Conservation (phyloP, 2,329 filamentous ascomycete genomes). For the Pestalotiopsis sp. region DNA sequence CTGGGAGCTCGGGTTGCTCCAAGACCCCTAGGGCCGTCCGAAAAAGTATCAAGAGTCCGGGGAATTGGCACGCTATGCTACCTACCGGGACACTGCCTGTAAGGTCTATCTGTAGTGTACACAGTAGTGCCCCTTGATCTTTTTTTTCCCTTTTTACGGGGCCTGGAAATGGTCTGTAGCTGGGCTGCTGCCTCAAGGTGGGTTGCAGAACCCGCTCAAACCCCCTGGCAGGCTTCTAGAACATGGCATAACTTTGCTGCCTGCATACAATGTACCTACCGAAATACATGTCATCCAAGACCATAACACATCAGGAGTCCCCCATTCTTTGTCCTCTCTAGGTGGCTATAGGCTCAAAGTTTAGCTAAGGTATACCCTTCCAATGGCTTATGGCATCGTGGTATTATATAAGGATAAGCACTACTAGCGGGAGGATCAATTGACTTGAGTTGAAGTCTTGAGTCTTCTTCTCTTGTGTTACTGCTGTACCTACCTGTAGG, state of each 20-base stretch:
- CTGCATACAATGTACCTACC: neutral
- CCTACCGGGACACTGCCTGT: neutral
- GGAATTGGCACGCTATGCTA: neutral
- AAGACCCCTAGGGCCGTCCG: conserved; percentile 5
- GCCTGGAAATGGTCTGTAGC: neutral
- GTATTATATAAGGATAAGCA: neutral
- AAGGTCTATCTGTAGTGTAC: neutral
- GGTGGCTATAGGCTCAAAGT: too few species aligned
- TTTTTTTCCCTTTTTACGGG: neutral
- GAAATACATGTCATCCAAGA: too few species aligned
- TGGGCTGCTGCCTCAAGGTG: neutral
- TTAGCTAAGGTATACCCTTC: neutral
- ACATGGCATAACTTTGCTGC: neutral
- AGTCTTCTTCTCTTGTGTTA: neutral
- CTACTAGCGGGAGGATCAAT: neutral
- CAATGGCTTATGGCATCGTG: neutral
- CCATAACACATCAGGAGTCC: too few species aligned
- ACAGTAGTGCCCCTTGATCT: neutral
- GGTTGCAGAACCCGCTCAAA: too few species aligned
- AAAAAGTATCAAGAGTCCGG: conserved; percentile 1
- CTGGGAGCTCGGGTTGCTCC: neutral
- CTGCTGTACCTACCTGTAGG: neutral
- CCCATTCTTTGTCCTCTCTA: too few species aligned
- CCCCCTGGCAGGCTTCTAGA: neutral
- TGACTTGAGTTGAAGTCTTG: neutral